Conservation (phyloP, 2,329 filamentous ascomycete species). For the Diaporthe vexans region DNA sequence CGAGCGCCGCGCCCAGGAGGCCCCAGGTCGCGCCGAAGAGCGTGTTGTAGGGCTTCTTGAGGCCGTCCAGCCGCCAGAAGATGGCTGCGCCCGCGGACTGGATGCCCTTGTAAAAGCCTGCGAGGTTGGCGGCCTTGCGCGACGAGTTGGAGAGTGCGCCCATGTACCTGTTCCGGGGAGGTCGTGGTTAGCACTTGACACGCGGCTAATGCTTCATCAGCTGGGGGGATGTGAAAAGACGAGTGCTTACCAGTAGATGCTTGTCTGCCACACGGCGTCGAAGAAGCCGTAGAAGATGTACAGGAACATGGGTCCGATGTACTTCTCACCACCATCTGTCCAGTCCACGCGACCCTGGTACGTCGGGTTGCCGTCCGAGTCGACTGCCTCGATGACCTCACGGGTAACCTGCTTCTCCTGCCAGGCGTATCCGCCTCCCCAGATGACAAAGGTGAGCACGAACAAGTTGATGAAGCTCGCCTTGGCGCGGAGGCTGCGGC, state of each 20-base stretch:
- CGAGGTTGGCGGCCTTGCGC: slow-evolving; percentile 91
- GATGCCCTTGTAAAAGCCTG: slow-evolving; percentile 70
- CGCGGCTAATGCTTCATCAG: neutral
- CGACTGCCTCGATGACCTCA: slow-evolving; percentile 48
- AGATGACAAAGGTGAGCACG: slow-evolving; percentile 80
- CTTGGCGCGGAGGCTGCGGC: slow-evolving; percentile 78
- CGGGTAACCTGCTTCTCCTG: slow-evolving; percentile 73
- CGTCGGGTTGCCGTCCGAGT: slow-evolving; percentile 39
- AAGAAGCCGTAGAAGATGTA: slow-evolving; percentile 94
- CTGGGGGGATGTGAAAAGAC: too few species aligned
- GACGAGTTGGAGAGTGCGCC: slow-evolving; percentile 93
- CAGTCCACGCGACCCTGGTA: slow-evolving; percentile 68
- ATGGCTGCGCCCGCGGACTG: slow-evolving; percentile 89
- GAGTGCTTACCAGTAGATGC: slow-evolving; percentile 87
- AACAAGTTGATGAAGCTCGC: slow-evolving; percentile 73
- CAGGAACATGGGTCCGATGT: slow-evolving; percentile 85
- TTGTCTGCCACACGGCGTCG: slow-evolving; percentile 92
- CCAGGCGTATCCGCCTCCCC: slow-evolving; percentile 87
- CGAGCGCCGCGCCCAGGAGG: slow-evolving; percentile 78
- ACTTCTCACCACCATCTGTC: slow-evolving; percentile 69
- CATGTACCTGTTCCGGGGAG: slow-evolving; percentile 80
- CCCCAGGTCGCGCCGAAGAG: slow-evolving; percentile 83
- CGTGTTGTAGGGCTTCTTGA: slow-evolving; percentile 74
- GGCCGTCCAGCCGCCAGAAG: slow-evolving; percentile 78
- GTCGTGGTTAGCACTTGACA: neutral